Evolutionary conservation across 768 basidiomycete genomes (phyloP).

Genomic region (Hirschioporus abietinus): DNA sequence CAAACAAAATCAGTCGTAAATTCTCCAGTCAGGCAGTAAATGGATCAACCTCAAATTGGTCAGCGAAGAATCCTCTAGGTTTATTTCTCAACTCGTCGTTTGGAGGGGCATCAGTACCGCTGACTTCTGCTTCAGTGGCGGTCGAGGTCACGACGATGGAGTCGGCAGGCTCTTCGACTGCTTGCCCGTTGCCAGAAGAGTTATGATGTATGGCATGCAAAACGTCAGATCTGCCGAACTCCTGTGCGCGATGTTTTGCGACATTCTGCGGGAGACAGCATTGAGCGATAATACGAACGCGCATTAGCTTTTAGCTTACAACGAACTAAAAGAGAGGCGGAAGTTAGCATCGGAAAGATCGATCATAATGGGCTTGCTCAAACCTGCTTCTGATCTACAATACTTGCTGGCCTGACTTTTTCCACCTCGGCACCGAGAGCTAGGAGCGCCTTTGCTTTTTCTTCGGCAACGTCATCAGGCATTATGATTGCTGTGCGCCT

Average conservation of each 20-base stretch:
- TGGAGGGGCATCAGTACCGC: conserved; percentile 20
- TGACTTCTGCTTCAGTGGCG: conserved; percentile 16
- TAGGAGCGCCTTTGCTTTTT: conserved; percentile 82
- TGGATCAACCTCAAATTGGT: conserved; percentile 78
- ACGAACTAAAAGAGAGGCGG: conserved; percentile 44
- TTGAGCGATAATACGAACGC: too few species aligned
- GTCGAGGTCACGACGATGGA: conserved; percentile 42
- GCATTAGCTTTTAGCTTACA: conserved; percentile 26
- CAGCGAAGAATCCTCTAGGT: conserved; percentile 87
- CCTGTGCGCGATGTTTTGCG: conserved; percentile 70
- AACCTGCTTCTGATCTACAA: conserved; percentile 95
- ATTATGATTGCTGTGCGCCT: conserved; percentile 68
- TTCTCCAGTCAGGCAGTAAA: neutral
- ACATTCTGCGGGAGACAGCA: conserved; percentile 59
- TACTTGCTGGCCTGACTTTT: conserved; percentile 88
- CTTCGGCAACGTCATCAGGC: conserved; percentile 85
- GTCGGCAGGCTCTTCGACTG: conserved; percentile 24
- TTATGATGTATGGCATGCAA: conserved; percentile 8
- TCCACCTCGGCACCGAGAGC: conserved; percentile 88
- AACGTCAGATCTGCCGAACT: conserved; percentile 52
- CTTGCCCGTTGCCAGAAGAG: conserved; percentile 6
- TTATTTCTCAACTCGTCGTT: conserved; percentile 38
- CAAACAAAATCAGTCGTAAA: neutral
- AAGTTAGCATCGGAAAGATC: conserved; percentile 2
- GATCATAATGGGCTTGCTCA: conserved; percentile 11